Conservation (phyloP, 2,329 filamentous ascomycete species). For the Hypoxylon sp. region DNA sequence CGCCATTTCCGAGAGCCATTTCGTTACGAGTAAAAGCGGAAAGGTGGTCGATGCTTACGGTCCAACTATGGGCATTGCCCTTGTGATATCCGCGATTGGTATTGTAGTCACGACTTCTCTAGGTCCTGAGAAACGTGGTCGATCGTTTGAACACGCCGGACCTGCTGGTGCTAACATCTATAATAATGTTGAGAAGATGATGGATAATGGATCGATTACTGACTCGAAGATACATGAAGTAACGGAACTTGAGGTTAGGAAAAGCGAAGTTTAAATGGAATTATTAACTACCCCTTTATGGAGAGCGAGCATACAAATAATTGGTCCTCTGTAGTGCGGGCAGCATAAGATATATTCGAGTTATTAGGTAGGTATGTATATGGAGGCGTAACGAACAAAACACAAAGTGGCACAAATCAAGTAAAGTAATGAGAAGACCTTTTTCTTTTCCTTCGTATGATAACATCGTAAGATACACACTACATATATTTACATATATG, state of each 20-base stretch:
- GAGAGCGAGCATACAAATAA: background rate
- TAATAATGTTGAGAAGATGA: constrained; percentile 49
- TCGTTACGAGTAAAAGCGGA: constrained; percentile 69
- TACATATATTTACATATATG: background rate
- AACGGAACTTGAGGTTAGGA: constrained; percentile 32
- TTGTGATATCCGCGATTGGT: constrained; percentile 80
- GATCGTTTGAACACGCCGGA: constrained; percentile 75
- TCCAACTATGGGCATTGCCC: constrained; percentile 81
- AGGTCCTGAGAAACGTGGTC: constrained; percentile 81
- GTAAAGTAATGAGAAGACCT: background rate
- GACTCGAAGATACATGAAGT: constrained; percentile 30
- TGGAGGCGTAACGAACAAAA: background rate
- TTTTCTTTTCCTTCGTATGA: too few relatives aligned
- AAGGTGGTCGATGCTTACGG: constrained; percentile 78
- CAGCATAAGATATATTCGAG: background rate
- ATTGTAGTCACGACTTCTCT: constrained; percentile 78
- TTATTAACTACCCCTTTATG: background rate
- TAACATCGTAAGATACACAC: too few relatives aligned
- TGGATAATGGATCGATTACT: constrained; percentile 50
- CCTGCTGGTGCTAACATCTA: constrained; percentile 63
- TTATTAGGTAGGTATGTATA: background rate
- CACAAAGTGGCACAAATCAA: background rate
- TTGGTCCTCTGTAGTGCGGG: background rate
- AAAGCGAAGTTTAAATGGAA: constrained; percentile 11
- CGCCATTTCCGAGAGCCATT: constrained; percentile 75